phyloP scores from a whole-genome alignment of 192 early-diverging fungal species.

The Entophlyctis helioformis region DNA sequence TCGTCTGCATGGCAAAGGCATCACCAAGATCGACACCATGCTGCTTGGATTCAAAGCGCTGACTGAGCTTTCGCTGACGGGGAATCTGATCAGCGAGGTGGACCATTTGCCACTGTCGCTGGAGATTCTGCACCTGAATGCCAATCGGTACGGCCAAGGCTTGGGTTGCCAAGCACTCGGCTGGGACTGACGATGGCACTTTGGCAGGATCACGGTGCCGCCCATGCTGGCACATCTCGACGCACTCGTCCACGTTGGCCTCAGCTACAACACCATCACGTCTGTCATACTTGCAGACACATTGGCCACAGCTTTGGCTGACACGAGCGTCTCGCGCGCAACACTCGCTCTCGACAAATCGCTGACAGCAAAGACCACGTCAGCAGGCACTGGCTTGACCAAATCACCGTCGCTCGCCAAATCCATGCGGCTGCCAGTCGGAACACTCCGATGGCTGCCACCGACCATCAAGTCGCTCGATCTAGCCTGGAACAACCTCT shows the following conservation, averaged over 20 bases:
- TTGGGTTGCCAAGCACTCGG: neutral
- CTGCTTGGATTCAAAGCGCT: constrained; percentile 5
- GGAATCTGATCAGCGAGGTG: constrained; percentile 14
- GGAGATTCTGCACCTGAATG: constrained; percentile 19
- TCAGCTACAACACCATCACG: constrained; percentile 14
- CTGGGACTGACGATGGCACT: constrained; percentile 1
- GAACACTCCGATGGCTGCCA: constrained; percentile 1
- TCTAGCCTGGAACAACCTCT: constrained; percentile 13
- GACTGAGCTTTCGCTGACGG: constrained; percentile 18
- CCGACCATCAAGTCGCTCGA: constrained; percentile 10
- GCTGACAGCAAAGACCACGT: no score
- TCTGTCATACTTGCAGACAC: no score
- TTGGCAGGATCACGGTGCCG: constrained; percentile 5
- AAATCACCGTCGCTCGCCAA: neutral
- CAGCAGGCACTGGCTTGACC: neutral
- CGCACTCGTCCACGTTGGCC: constrained; percentile 14
- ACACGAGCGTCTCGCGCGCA: no score
- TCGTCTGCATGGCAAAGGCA: constrained; percentile 7
- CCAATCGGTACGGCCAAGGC: constrained; percentile 8
- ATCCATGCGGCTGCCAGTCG: neutral
- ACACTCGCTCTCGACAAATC: no score
- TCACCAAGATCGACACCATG: constrained; percentile 7
- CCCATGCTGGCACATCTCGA: constrained; percentile 9
- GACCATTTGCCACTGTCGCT: constrained; percentile 14
- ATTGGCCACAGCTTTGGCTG: no score